Conservation (phyloP, 139 green algal species). For the Chlorella sp. region DNA sequence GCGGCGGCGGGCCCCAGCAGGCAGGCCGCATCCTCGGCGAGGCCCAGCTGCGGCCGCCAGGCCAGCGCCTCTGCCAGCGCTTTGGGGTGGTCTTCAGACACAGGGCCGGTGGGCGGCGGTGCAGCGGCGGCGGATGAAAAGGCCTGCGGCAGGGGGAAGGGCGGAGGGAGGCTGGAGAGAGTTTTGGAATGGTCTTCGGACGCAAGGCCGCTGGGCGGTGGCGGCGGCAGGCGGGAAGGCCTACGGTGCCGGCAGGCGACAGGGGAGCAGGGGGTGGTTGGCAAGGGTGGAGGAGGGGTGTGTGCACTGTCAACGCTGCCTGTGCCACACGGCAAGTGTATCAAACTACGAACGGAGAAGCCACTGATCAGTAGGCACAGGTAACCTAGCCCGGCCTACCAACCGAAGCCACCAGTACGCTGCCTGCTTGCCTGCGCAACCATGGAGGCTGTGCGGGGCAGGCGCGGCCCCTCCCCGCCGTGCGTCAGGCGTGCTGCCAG, state of each 20-base stretch:
- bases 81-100: constrained; percentile 38
- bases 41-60: constrained; percentile 30
- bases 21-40: constrained; percentile 12
- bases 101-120: not conserved
- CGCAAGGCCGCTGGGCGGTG: too few relatives aligned
- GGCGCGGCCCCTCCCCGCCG: not conserved
- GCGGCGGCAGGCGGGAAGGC: not conserved
- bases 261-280: too few relatives aligned
- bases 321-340: too few relatives aligned
- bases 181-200: too few relatives aligned
- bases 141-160: not conserved
- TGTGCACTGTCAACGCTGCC: too few relatives aligned
- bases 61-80: constrained; percentile 40
- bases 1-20: constrained; percentile 9
- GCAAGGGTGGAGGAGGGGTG: too few relatives aligned
- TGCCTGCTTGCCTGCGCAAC: not conserved
- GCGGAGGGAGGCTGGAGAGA: not conserved
- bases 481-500: constrained; percentile 26
- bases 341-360: too few relatives aligned
- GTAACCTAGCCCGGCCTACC: too few relatives aligned
- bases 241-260: too few relatives aligned
- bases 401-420: too few relatives aligned
- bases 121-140: not conserved
- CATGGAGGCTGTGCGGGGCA: constrained; percentile 2
- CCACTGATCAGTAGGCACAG: too few relatives aligned